Evolutionary conservation across 2,329 filamentous ascomycete genomes (phyloP).

Genomic region (Aureobasidium sp.): DNA sequence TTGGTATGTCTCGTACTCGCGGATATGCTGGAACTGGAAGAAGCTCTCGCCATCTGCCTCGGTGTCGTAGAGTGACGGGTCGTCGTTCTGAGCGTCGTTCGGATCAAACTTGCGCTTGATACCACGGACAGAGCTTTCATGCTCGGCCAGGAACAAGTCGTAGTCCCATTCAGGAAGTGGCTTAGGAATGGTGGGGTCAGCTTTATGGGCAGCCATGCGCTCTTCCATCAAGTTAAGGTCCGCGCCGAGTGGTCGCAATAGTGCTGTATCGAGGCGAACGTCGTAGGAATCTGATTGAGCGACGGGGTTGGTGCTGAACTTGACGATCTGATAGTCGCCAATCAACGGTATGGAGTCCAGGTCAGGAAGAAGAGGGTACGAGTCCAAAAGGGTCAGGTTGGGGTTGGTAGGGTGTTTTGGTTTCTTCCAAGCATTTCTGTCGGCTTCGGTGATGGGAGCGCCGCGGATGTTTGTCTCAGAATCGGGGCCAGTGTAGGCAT

Average conservation of each 20-base stretch:
- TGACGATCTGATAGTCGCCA: constrained; percentile 53
- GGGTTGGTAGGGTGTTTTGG: constrained; percentile 55
- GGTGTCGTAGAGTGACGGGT: constrained; percentile 44
- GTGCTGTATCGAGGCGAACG: constrained; percentile 51
- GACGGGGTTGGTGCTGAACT: constrained; percentile 55
- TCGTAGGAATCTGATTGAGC: constrained; percentile 46
- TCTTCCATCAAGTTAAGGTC: constrained; percentile 39
- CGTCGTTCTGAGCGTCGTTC: constrained; percentile 47
- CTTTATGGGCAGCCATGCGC: constrained; percentile 40
- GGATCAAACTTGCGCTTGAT: constrained; percentile 52
- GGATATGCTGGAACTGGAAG: constrained; percentile 51
- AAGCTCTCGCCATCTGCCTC: constrained; percentile 30
- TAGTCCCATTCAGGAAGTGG: constrained; percentile 52
- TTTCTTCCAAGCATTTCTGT: constrained; percentile 52
- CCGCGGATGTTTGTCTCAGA: constrained; percentile 46
- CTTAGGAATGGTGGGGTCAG: constrained; percentile 45
- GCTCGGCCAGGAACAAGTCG: constrained; percentile 52
- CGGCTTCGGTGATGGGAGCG: constrained; percentile 46
- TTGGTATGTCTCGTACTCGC: constrained; percentile 54
- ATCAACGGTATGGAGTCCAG: constrained; percentile 53
- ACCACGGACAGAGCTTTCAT: constrained; percentile 41
- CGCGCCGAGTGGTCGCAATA: constrained; percentile 49
- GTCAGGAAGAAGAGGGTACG: constrained; percentile 56
- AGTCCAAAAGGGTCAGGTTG: constrained; percentile 50
- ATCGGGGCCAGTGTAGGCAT: constrained; percentile 64